Evolutionary conservation across 2,329 filamentous ascomycete genomes (phyloP).

Genomic region (Aspergillus latus): DNA sequence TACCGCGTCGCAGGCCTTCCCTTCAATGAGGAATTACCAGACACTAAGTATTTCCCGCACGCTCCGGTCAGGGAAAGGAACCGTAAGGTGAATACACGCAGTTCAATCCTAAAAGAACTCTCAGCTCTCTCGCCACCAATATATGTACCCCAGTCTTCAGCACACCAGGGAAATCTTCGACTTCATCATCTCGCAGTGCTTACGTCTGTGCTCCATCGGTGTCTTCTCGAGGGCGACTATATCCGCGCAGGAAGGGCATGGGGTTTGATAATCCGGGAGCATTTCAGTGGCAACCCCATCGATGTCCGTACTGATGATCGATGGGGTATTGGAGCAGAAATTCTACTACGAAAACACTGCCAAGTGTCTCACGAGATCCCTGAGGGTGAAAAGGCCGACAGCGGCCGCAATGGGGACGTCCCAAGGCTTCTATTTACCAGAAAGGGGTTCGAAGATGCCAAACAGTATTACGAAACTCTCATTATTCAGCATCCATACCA

Average conservation of each 20-base stretch:
- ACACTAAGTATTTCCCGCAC: conserved; percentile 43
- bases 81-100: conserved; percentile 13
- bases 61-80: conserved; percentile 20
- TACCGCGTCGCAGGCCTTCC: conserved; percentile 45
- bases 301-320: conserved; percentile 69
- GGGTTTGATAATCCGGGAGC: conserved; percentile 67
- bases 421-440: conserved; percentile 40
- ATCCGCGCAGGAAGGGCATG: conserved; percentile 71
- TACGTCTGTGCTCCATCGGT: conserved; percentile 68
- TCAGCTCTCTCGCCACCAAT: conserved; percentile 36
- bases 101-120: conserved; percentile 28
- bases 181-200: conserved; percentile 64
- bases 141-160: conserved; percentile 34
- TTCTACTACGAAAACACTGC: conserved; percentile 63
- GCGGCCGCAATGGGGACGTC: conserved; percentile 6
- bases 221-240: conserved; percentile 69
- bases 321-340: conserved; percentile 84
- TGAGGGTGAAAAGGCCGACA: not conserved
- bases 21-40: conserved; percentile 39
- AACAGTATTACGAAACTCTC: conserved; percentile 73
- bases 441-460: conserved; percentile 58
- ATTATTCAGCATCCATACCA: conserved; percentile 75
- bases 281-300: conserved; percentile 56
- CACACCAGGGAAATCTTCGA: conserved; percentile 39
- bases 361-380: conserved; percentile 23